Evolutionary conservation across 2,329 filamentous ascomycete species (phyloP), one percentile per base, ranked within the genome.

Genomic region (Sphaerulina populicola): DNA sequence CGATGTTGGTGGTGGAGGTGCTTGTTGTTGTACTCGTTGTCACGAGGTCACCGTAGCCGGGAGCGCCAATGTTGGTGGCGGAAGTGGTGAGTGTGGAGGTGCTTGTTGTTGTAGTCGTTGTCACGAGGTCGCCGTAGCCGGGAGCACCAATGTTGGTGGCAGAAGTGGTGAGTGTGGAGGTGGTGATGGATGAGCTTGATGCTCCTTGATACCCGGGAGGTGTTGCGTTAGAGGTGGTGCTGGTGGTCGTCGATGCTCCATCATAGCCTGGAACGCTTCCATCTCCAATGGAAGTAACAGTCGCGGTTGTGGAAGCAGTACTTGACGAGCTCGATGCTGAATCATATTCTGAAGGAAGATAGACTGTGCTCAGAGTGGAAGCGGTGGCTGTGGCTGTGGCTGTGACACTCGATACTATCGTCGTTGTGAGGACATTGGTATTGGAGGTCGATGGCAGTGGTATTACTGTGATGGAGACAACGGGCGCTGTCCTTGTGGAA

Each of bases 401-500:
- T 8, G 37, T 15, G 18, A 15, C 37, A 39, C 9, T 21, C 9
- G n/a, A 39, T 6, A 9, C 37, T 39, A n/a, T 2, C 18, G 8
- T 8, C 30, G 30, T 33, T 8, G 8, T 33, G 30, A 33, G 8
- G 30, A 33, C 5, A 18, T 18, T 18, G 18, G 18, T 18, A 3
- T 18, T 18, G 18, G 4, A 3, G 3, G n/a, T 39, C n/a, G 37
- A 44, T 4, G 40, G 47, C 2, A 49, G 12, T 8, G 47, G 47
- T 11, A 40, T 49, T 11, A 49, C 47, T 27, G 47, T 44, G 14
- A 49, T 33, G 5, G 47, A 44, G 8, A 49, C 14, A 2, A 49
- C 35, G 2, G 31, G 14, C 12, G 21, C 38, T 23, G 38, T 18
- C 7, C 11, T 40, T 11, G 38, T 18, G 2, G 38, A 41, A 48